These are phyloP conservation scores for Euphorbia neoarborescens DNA, from an alignment of 441 rosid species.

Conservation along the genomic window DNA sequence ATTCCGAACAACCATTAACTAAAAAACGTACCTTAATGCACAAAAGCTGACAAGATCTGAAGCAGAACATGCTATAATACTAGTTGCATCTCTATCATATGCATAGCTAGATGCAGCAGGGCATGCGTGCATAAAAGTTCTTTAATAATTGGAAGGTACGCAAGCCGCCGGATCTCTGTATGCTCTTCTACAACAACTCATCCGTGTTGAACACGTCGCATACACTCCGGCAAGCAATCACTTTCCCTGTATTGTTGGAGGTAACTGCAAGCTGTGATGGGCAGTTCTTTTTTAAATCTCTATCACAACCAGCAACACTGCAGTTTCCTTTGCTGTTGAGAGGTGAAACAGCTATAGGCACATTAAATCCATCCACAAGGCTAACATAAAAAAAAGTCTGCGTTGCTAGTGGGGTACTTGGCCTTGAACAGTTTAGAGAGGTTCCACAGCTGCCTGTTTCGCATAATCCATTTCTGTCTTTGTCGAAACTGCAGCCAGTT, in stretches of 20 bases:
- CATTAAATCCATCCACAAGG: slow-evolving; percentile 56
- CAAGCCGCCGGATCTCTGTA: slow-evolving; percentile 32
- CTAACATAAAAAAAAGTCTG: slow-evolving; percentile 51
- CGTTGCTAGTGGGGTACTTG: slow-evolving; percentile 40
- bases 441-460: slow-evolving; percentile 49
- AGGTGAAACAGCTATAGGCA: slow-evolving; percentile 40
- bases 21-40: slow-evolving; percentile 37
- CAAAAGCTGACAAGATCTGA: slow-evolving; percentile 50
- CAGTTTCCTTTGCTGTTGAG: slow-evolving; percentile 42
- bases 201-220: slow-evolving; percentile 44
- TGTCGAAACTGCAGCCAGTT: slow-evolving; percentile 41
- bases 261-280: slow-evolving; percentile 32
- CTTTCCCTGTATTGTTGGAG: slow-evolving; percentile 25
- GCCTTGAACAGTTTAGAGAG: slow-evolving; percentile 35
- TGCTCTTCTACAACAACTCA: slow-evolving; percentile 40
- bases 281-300: slow-evolving; percentile 42
- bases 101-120: slow-evolving; percentile 62
- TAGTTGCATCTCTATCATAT: slow-evolving; percentile 31
- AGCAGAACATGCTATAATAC: slow-evolving; percentile 42
- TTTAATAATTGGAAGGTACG: slow-evolving; percentile 45
- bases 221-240: slow-evolving; percentile 51
- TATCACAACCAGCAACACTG: slow-evolving; percentile 49
- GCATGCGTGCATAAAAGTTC: slow-evolving; percentile 44
- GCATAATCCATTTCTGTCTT: slow-evolving; percentile 33
- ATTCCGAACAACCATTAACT: too few relatives aligned